A percentile compares a stretch with the other conserved stretches of the same genome.
Evolutionary conservation across 2,329 filamentous ascomycete species (phyloP).

Genomic region (Penicillium aurantiogriseum): DNA sequence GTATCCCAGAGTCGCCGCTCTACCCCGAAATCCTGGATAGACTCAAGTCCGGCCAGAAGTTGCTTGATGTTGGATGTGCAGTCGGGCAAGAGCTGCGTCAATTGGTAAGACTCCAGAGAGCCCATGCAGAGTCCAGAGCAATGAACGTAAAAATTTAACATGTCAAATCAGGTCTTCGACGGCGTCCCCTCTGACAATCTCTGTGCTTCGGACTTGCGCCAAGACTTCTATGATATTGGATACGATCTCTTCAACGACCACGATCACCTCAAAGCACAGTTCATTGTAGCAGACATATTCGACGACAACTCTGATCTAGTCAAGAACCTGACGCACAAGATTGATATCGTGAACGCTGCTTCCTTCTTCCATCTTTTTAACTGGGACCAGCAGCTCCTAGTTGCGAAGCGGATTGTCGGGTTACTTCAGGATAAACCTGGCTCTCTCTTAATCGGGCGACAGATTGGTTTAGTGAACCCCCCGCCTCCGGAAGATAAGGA

Average conservation of each 20-base stretch:
- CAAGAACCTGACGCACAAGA: constrained; percentile 25
- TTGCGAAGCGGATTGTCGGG: constrained; percentile 32
- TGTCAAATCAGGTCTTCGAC: constrained; percentile 32
- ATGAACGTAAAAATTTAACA: neutral
- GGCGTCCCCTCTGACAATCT: constrained; percentile 51
- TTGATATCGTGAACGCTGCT: constrained; percentile 43
- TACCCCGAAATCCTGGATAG: constrained; percentile 23
- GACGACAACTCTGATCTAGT: constrained; percentile 29
- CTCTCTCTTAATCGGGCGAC: constrained; percentile 25
- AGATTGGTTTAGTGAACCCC: constrained; percentile 20
- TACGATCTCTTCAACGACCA: constrained; percentile 65
- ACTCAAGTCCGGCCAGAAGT: constrained; percentile 20
- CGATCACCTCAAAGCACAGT: constrained; percentile 10
- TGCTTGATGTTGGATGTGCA: constrained; percentile 26
- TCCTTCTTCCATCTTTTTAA: constrained; percentile 46
- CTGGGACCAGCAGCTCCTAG: constrained; percentile 32
- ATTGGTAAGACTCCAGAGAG: constrained; percentile 10
- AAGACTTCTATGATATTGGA: constrained; percentile 56
- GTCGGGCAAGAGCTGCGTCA: constrained; percentile 26
- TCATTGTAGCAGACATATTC: constrained; percentile 48
- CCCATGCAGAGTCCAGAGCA: neutral
- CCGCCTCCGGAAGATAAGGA: constrained; percentile 8
- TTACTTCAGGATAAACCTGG: constrained; percentile 31
- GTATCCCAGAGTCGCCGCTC: constrained; percentile 18
- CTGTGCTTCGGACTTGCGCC: constrained; percentile 52